Conservation (phyloP, 352 stramenopile species). For the Globisporangium carolinianum region DNA sequence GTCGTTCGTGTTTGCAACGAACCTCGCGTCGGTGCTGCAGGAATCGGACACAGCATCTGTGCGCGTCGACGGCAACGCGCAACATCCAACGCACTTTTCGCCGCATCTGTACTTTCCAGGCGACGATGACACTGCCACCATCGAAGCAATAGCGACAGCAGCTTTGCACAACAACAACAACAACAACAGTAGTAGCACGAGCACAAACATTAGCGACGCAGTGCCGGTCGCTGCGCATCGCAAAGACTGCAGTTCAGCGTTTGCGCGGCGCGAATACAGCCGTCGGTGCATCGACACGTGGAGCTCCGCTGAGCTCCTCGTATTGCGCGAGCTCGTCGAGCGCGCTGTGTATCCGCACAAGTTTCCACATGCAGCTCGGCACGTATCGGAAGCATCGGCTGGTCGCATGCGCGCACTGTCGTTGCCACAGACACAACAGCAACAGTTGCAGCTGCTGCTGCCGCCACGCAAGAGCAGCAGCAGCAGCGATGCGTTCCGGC, state of each 20-base stretch:
- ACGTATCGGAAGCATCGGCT: no score
- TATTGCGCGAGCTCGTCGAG: conserved; percentile 49
- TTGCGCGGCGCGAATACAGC: conserved; percentile 14
- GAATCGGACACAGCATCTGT: not conserved
- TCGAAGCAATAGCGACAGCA: not conserved
- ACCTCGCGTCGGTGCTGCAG: conserved; percentile 8
- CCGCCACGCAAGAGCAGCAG: conserved; percentile 3
- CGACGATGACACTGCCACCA: not conserved
- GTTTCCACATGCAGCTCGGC: conserved; percentile 1
- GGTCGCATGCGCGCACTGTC: conserved; percentile 4
- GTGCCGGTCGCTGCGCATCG: not conserved
- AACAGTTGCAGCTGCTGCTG: conserved; percentile 2
- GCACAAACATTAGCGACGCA: not conserved
- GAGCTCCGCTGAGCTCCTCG: conserved; percentile 45
- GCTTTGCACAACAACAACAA: not conserved
- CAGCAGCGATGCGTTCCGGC: conserved; percentile 14
- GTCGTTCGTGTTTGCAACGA: conserved; percentile 14
- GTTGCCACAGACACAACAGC: not conserved
- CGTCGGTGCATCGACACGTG: conserved; percentile 43
- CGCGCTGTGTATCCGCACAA: conserved; percentile 24
- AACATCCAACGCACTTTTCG: conserved; percentile 5
- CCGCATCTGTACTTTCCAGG: conserved; percentile 13
- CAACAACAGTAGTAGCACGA: not conserved
- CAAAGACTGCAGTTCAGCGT: conserved; percentile 10
- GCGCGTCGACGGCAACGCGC: not conserved